These are phyloP conservation scores for Sistotremastrum niveocremeum DNA, from an alignment of 768 basidiomycete species.

Conservation along the genomic window DNA sequence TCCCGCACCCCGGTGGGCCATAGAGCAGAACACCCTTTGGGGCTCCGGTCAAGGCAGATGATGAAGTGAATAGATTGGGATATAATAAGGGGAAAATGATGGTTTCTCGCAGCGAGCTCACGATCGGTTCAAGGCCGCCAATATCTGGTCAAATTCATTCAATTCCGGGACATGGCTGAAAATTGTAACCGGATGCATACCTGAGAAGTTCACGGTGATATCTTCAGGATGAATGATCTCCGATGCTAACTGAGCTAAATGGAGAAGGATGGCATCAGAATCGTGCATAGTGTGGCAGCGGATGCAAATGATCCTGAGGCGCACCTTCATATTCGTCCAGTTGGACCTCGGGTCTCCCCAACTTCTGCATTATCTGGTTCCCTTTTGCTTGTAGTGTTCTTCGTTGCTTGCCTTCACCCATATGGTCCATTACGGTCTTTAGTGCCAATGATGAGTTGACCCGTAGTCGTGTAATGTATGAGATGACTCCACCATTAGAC, in stretches of 20 bases:
- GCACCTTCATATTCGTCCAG: constrained; percentile 86
- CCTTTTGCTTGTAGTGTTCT: constrained; percentile 37
- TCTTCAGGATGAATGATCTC: constrained; percentile 91
- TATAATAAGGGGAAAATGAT: constrained; percentile 91
- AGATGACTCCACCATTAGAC: too few species aligned
- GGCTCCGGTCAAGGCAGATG: constrained; percentile 72
- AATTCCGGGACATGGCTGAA: background rate
- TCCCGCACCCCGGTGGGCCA: constrained; percentile 96
- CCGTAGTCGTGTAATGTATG: too few species aligned
- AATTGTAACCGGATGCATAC: constrained; percentile 23
- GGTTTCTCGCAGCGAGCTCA: constrained; percentile 82
- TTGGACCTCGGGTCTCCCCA: constrained; percentile 60
- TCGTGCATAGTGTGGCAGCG: background rate
- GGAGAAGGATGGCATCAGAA: constrained; percentile 2
- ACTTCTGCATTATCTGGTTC: constrained; percentile 49
- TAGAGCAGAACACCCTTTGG: constrained; percentile 94
- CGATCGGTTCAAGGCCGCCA: constrained; percentile 86
- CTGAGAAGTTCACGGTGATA: constrained; percentile 61
- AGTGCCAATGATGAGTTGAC: too few species aligned
- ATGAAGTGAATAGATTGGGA: constrained; percentile 72
- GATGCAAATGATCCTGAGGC: constrained; percentile 11
- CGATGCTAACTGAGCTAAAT: constrained; percentile 67
- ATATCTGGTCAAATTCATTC: constrained; percentile 40
- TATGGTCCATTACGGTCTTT: too few species aligned
- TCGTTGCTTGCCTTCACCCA: too few species aligned